Evolutionary conservation across 257 asterid species (phyloP).

Genomic region (Solanum virginianum): DNA sequence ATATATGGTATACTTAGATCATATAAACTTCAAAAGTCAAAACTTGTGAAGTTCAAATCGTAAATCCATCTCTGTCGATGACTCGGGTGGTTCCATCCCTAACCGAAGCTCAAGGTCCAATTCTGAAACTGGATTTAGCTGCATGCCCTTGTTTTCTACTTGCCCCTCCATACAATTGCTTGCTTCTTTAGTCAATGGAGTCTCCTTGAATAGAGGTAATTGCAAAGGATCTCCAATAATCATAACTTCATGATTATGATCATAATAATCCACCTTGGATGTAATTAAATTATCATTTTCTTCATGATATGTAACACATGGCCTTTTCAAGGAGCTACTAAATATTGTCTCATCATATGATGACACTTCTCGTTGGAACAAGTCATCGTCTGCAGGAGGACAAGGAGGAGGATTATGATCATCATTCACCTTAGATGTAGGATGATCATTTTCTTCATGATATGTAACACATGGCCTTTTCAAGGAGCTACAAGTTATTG

Average conservation of each 20-base stretch:
- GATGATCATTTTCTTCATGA: not conserved
- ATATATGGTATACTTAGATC: not conserved
- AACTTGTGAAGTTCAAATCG: not conserved
- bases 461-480: not conserved
- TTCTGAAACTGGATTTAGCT: not conserved
- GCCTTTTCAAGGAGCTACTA: not conserved
- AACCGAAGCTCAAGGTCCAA: slow-evolving; percentile 27
- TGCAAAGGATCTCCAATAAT: not conserved
- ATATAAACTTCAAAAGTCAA: not conserved
- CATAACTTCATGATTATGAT: not conserved
- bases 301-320: not conserved
- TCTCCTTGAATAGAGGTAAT: slow-evolving; percentile 11
- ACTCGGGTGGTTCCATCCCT: slow-evolving; percentile 8
- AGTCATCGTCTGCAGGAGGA: not conserved
- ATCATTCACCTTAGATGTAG: not conserved
- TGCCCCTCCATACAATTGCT: not conserved
- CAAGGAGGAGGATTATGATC: not conserved
- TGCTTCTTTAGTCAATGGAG: not conserved
- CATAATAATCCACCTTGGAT: not conserved
- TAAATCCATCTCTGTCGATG: not conserved
- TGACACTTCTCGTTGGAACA: not conserved
- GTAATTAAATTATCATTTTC: not conserved
- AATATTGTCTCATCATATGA: not conserved
- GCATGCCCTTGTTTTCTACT: not conserved
- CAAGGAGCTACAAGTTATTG: not conserved